Evolutionary conservation across 345 rosid genomes (phyloP).

Genomic region (Microthlaspi erraticum): DNA sequence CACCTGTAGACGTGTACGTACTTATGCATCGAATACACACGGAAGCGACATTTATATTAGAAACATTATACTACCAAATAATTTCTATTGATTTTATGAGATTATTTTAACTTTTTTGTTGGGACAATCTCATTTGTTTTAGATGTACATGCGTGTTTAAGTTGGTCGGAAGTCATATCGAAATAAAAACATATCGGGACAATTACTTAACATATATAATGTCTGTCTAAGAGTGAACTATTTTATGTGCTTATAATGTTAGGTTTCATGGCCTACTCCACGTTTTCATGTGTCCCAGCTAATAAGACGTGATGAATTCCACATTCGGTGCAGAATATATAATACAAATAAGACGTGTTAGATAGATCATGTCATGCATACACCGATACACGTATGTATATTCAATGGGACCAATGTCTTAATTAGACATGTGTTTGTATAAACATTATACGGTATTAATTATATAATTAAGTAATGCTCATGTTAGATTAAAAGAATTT

Average conservation of each 20-base stretch:
- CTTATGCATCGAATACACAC: no score
- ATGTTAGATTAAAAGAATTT: background rate
- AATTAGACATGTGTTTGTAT: no score
- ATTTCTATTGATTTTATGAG: no score
- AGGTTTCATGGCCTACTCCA: conserved; percentile 24
- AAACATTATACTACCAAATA: no score
- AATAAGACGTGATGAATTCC: conserved; percentile 15
- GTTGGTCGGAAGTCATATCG: background rate
- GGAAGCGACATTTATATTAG: no score
- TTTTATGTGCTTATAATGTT: conserved; percentile 2
- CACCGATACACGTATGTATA: background rate
- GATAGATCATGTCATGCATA: conserved; percentile 14
- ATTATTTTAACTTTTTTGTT: no score
- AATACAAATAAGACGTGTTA: conserved; percentile 21
- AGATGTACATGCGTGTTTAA: no score
- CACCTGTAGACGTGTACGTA: no score
- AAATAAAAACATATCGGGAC: background rate
- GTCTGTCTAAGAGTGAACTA: background rate
- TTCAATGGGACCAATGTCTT: background rate
- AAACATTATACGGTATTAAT: background rate
- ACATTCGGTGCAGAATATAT: background rate
- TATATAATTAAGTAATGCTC: background rate
- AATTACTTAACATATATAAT: background rate
- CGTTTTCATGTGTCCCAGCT: conserved; percentile 18
- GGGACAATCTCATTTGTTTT: no score